Evolutionary conservation across 345 rosid species (phyloP).

Genomic region (Sapria himalayana): DNA sequence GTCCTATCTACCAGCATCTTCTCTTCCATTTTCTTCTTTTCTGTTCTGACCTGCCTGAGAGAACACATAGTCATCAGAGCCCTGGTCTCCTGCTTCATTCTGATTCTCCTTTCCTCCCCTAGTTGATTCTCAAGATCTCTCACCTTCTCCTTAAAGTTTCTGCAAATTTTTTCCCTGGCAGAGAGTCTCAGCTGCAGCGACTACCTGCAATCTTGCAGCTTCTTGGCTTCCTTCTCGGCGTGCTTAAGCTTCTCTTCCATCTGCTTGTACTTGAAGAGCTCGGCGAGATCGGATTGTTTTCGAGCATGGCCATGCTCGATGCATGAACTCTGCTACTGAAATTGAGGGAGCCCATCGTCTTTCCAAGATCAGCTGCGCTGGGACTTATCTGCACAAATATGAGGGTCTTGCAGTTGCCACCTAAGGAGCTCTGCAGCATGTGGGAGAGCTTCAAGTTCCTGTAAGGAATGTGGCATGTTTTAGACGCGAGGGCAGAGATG

Average conservation of each 20-base stretch:
- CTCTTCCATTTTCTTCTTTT: conserved; percentile 23
- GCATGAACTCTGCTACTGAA: conserved; percentile 72
- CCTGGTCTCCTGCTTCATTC: conserved; percentile 66
- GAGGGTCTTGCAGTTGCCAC: conserved; percentile 92
- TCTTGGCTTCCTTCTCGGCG: conserved; percentile 86
- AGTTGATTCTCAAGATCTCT: conserved; percentile 69
- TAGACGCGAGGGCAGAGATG: conserved; percentile 77
- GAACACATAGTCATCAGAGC: conserved; percentile 23
- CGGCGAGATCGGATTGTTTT: conserved; percentile 47
- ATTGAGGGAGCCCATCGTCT: conserved; percentile 79
- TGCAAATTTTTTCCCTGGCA: conserved; percentile 57
- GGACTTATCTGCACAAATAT: conserved; percentile 98
- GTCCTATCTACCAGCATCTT: conserved; percentile 63
- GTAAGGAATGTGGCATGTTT: conserved; percentile 75
- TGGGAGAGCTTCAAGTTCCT: conserved; percentile 98
- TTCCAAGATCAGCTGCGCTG: conserved; percentile 53
- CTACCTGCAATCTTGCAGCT: conserved; percentile 57
- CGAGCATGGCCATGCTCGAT: conserved; percentile 86
- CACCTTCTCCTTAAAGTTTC: conserved; percentile 75
- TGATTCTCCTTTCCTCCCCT: conserved; percentile 69
- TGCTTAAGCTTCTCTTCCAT: conserved; percentile 78
- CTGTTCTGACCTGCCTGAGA: conserved; percentile 15
- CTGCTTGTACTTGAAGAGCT: conserved; percentile 66
- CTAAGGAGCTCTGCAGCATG: conserved; percentile 90
- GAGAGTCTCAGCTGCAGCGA: conserved; percentile 60